A percentile compares a stretch with the other conserved stretches of the same genome.
These are phyloP conservation scores for Dactylorhiza incarnata DNA, from an alignment of 106 monocot genomes.

Conservation along the genomic window DNA sequence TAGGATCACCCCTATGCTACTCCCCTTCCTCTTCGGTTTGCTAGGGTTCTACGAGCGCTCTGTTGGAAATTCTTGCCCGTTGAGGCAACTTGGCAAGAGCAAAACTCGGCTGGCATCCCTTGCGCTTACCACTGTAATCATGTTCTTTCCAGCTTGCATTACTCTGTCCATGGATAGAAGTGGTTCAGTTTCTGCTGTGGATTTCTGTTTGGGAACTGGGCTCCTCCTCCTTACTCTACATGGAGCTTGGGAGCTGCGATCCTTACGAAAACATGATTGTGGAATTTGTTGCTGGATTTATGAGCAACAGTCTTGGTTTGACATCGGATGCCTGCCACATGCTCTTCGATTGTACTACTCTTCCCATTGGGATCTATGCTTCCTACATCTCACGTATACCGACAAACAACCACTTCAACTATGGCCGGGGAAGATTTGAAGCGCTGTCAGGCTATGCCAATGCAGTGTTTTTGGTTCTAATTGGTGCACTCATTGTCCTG, in stretches of 20 bases:
- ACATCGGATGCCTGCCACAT: slow-evolving; percentile 99
- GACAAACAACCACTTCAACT: slow-evolving; percentile 74
- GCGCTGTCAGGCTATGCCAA: slow-evolving; percentile 94
- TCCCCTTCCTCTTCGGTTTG: slow-evolving; percentile 66
- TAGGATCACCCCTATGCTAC: slow-evolving; percentile 29
- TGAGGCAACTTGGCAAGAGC: slow-evolving; percentile 49
- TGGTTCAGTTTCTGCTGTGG: slow-evolving; percentile 51
- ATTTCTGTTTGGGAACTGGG: slow-evolving; percentile 50
- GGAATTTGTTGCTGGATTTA: slow-evolving; percentile 89
- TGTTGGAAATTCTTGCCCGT: slow-evolving; percentile 20
- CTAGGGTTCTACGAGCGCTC: slow-evolving; percentile 49
- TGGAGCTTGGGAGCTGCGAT: slow-evolving; percentile 45
- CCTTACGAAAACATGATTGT: slow-evolving; percentile 69
- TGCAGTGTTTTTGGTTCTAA: slow-evolving; percentile 92
- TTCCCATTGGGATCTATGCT: slow-evolving; percentile 92
- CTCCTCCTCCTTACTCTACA: slow-evolving; percentile 32
- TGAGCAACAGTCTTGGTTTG: slow-evolving; percentile 95
- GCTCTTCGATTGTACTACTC: slow-evolving; percentile 96
- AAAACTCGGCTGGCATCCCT: slow-evolving; percentile 38
- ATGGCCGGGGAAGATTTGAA: slow-evolving; percentile 89
- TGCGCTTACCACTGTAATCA: slow-evolving; percentile 40
- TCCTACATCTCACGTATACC: slow-evolving; percentile 84
- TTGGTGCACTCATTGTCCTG: slow-evolving; percentile 84
- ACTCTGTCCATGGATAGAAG: slow-evolving; percentile 21
- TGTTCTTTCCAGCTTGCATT: slow-evolving; percentile 49